phyloP scores from a whole-genome alignment of 805 yeast species.

The Yarrowia yakushimensis region DNA sequence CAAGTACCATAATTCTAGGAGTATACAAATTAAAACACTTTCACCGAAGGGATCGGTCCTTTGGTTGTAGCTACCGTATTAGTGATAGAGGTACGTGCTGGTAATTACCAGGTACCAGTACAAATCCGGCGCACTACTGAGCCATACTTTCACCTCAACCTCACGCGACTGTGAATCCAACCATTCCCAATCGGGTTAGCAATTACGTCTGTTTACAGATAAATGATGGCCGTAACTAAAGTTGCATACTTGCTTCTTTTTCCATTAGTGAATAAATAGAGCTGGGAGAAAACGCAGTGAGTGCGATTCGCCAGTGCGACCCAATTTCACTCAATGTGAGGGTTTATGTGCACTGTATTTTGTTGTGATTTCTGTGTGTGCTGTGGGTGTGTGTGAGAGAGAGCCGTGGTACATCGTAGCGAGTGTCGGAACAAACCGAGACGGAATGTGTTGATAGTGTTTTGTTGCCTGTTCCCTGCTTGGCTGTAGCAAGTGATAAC shows the following conservation, averaged over 20 bases:
- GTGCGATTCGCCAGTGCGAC: too few relatives aligned
- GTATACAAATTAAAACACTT: too few relatives aligned
- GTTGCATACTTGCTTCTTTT: neutral
- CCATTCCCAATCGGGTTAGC: neutral
- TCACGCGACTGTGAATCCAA: neutral
- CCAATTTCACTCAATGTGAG: too few relatives aligned
- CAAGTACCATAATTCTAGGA: neutral
- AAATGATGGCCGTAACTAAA: neutral
- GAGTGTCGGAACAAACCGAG: neutral
- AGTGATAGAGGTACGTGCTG: too few relatives aligned
- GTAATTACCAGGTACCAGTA: too few relatives aligned
- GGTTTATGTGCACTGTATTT: too few relatives aligned
- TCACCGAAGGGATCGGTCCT: too few relatives aligned
- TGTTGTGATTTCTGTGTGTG: neutral
- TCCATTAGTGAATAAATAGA: constrained; percentile 6
- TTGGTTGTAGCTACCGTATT: too few relatives aligned
- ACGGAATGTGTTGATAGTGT: too few relatives aligned
- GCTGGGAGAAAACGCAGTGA: neutral
- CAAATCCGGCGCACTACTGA: too few relatives aligned
- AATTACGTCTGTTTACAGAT: neutral
- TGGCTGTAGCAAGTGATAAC: too few relatives aligned
- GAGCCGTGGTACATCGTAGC: neutral
- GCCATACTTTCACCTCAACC: neutral
- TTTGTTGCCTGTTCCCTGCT: too few relatives aligned
- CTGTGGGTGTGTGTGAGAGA: neutral